Percentiles rank a stretch among this genome's conserved stretches.
These are phyloP conservation scores for Adenanthera pavonina DNA, from an alignment of 306 rosid species.

Conservation along the genomic window DNA sequence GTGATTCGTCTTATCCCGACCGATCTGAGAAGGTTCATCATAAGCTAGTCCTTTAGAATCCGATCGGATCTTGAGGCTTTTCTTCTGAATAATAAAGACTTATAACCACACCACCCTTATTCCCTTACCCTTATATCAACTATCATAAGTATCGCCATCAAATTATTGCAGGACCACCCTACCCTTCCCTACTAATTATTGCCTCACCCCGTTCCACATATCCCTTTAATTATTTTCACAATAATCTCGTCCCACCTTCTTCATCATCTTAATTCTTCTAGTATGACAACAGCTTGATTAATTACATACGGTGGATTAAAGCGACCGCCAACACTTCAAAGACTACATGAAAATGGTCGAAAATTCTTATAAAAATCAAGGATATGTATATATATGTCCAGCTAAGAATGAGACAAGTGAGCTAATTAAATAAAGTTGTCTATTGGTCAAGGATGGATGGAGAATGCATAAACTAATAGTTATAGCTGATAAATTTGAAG, in stretches of 20 bases:
- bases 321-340: conserved; percentile 23
- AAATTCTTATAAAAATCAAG: not conserved
- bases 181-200: conserved; percentile 62
- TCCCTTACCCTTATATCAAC: not conserved
- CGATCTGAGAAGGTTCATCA: conserved; percentile 49
- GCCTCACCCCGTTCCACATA: conserved; percentile 29
- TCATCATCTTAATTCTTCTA: not conserved
- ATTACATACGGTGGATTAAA: conserved; percentile 3
- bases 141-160: not conserved
- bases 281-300: not conserved
- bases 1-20: conserved; percentile 71
- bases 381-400: not conserved
- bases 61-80: not conserved
- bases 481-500: not conserved
- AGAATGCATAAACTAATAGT: not conserved
- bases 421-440: not conserved
- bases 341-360: not conserved
- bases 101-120: too few species aligned
- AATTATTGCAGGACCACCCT: conserved; percentile 48
- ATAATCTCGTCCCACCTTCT: conserved; percentile 42
- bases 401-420: not conserved
- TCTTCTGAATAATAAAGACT: not conserved
- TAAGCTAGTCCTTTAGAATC: conserved; percentile 36
- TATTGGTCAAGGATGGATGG: not conserved
- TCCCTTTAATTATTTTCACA: not conserved